Conservation (phyloP, 345 rosid species). For the Streptanthus diversifolius region DNA sequence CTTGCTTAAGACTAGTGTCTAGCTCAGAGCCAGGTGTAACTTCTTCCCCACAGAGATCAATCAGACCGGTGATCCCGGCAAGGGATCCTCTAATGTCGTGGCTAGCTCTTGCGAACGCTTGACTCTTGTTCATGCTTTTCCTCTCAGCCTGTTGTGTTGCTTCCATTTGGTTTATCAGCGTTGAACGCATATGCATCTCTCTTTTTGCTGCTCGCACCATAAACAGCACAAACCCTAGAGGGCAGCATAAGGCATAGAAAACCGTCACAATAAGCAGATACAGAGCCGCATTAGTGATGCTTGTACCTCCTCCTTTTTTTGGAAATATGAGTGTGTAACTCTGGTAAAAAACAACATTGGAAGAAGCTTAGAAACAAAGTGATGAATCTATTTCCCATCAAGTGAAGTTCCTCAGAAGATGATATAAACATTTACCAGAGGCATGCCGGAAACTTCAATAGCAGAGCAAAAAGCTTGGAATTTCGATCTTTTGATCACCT, state of each 20-base stretch:
- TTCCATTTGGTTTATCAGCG: constrained; percentile 68
- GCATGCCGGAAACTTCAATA: constrained; percentile 28
- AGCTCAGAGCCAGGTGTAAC: constrained; percentile 47
- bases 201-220: constrained; percentile 40
- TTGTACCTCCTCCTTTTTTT: constrained; percentile 19
- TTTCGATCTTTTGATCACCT: constrained; percentile 12
- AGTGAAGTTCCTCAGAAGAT: background rate
- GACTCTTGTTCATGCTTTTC: constrained; percentile 74
- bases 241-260: constrained; percentile 28
- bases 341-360: constrained; percentile 27
- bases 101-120: constrained; percentile 70
- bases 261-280: constrained; percentile 21
- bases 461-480: constrained; percentile 25
- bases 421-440: constrained; percentile 26
- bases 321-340: constrained; percentile 53
- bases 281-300: constrained; percentile 6
- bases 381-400: background rate
- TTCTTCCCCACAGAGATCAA: constrained; percentile 43
- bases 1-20: constrained; percentile 42
- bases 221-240: constrained; percentile 36
- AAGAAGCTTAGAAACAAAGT: background rate
- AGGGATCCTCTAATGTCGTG: constrained; percentile 73
- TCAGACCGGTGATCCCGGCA: constrained; percentile 59
- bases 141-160: constrained; percentile 69
- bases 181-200: constrained; percentile 49